These are phyloP conservation scores for Cephalotrichum gorgonifer DNA, from an alignment of 2,329 filamentous ascomycete genomes.

Conservation along the genomic window DNA sequence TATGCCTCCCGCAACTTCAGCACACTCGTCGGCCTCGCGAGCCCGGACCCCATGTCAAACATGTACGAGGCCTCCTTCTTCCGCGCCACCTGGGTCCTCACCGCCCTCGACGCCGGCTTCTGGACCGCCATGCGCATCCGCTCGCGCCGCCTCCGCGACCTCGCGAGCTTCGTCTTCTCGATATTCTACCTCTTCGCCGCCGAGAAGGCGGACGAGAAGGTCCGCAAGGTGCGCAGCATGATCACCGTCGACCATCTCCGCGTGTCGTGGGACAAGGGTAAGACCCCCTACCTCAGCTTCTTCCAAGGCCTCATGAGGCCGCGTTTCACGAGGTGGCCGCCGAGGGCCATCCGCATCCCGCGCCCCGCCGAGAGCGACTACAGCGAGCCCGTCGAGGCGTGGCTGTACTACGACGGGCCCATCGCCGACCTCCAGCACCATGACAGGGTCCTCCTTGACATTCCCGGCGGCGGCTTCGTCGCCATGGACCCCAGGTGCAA, in stretches of 20 bases:
- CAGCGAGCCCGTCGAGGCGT: constrained; percentile 69
- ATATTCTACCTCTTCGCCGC: constrained; percentile 87
- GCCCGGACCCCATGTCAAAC: constrained; percentile 85
- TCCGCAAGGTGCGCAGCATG: constrained; percentile 75
- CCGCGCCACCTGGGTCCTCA: constrained; percentile 92
- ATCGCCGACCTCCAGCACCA: constrained; percentile 67
- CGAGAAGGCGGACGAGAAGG: constrained; percentile 93
- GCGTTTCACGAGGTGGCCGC: constrained; percentile 68
- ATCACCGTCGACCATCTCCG: constrained; percentile 86
- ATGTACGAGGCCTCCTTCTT: constrained; percentile 91
- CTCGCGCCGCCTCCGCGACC: constrained; percentile 66
- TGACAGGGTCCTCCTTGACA: constrained; percentile 71
- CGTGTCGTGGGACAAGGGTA: constrained; percentile 92
- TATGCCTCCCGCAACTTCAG: constrained; percentile 91
- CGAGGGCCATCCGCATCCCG: constrained; percentile 74
- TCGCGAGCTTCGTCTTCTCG: constrained; percentile 75
- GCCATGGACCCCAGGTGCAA: constrained; percentile 93
- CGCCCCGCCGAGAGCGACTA: constrained; percentile 73
- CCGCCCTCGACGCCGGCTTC: constrained; percentile 89
- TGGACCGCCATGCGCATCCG: constrained; percentile 96
- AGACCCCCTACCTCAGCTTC: constrained; percentile 71
- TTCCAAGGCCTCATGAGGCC: constrained; percentile 66
- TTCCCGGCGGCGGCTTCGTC: constrained; percentile 91
- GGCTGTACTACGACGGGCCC: constrained; percentile 91
- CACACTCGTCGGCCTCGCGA: constrained; percentile 81